These are phyloP conservation scores for Ambrosiella xylebori DNA, from an alignment of 2,329 filamentous ascomycete genomes.

Conservation along the genomic window DNA sequence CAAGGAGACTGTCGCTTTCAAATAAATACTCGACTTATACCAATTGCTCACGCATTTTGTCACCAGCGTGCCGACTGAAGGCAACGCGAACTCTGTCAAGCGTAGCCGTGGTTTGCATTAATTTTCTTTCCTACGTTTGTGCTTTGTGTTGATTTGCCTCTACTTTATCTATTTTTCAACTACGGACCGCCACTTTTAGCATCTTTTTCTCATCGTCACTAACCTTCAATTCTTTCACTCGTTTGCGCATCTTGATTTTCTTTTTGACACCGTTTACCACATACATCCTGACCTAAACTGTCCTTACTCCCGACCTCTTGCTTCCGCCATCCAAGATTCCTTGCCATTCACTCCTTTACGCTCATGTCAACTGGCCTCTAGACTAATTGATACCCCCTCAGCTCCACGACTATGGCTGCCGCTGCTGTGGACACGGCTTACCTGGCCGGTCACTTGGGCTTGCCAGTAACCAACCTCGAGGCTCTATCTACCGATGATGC, in stretches of 20 bases:
- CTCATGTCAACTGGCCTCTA: constrained; percentile 5
- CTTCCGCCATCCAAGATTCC: background rate
- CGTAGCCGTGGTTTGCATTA: background rate
- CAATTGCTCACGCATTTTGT: background rate
- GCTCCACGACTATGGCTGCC: constrained; percentile 23
- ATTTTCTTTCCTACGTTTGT: constrained; percentile 1
- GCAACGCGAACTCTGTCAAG: background rate
- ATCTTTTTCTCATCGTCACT: background rate
- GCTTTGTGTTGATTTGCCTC: background rate
- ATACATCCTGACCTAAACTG: background rate
- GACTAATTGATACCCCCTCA: background rate
- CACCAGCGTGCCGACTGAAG: background rate
- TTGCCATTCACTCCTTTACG: background rate
- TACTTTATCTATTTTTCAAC: background rate
- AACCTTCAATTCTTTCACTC: constrained; percentile 2
- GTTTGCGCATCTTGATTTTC: background rate
- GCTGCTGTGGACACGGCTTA: constrained; percentile 49
- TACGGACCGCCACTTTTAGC: background rate
- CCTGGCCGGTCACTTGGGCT: constrained; percentile 51
- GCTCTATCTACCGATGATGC: constrained; percentile 52
- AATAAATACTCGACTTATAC: background rate
- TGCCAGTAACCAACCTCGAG: constrained; percentile 47
- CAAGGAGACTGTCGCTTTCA: background rate
- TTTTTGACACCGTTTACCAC: background rate
- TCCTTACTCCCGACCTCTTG: background rate